phyloP scores from a whole-genome alignment of 1,284 basidiomycete genomes.

The Trametes pubescens region DNA sequence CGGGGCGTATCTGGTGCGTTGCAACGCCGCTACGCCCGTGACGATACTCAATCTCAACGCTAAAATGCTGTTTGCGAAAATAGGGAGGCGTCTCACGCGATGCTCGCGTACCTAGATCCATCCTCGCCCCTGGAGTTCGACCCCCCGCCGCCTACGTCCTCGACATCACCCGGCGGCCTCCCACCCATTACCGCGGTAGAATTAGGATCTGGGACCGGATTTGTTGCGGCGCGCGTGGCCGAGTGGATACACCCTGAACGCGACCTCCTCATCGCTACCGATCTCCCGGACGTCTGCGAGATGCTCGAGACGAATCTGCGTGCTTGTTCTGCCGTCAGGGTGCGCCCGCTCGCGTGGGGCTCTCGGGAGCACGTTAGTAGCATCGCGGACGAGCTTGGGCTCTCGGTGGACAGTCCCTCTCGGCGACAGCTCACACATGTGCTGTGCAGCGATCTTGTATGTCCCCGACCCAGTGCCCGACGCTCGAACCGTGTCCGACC shows the following conservation, averaged over 20 bases:
- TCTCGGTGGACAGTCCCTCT: conserved; percentile 1
- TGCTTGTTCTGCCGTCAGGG: conserved; percentile 34
- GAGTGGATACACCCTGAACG: conserved; percentile 39
- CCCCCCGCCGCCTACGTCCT: conserved; percentile 50
- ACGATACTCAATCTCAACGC: background rate
- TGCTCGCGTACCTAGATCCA: conserved; percentile 63
- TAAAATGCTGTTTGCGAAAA: background rate
- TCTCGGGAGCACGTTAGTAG: conserved; percentile 49
- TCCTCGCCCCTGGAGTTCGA: conserved; percentile 57
- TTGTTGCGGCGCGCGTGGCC: conserved; percentile 61
- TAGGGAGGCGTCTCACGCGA: conserved; percentile 79
- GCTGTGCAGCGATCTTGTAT: conserved; percentile 79
- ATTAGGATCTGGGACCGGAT: conserved; percentile 77
- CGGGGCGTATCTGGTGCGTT: conserved; percentile 77
- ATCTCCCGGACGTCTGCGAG: conserved; percentile 73
- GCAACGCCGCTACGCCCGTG: conserved; percentile 7
- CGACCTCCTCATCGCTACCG: conserved; percentile 66
- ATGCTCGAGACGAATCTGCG: conserved; percentile 64
- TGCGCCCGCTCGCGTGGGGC: conserved; percentile 76
- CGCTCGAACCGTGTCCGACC: conserved; percentile 9
- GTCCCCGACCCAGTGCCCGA: conserved; percentile 35
- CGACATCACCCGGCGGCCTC: conserved; percentile 12
- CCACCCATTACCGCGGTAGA: conserved; percentile 57
- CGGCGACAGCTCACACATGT: conserved; percentile 60
- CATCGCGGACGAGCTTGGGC: conserved; percentile 51